These are phyloP conservation scores for Ascochyta lentis DNA, from an alignment of 2,329 filamentous ascomycete genomes.

Conservation along the genomic window DNA sequence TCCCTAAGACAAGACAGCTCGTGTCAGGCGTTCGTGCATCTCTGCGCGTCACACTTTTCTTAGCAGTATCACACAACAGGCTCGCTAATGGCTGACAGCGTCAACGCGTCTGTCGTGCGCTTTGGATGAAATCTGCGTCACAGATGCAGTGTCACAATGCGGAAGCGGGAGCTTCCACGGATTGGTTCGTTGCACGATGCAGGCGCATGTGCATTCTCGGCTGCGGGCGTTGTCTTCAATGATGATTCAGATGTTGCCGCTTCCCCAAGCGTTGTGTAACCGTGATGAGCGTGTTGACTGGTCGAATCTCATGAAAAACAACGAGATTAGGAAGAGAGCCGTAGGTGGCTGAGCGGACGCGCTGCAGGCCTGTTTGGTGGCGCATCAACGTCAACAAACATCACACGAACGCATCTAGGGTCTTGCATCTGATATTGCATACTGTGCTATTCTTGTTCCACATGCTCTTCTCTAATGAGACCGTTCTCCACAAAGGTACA, in stretches of 20 bases:
- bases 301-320: neutral
- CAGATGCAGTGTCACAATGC: slow-evolving; percentile 1
- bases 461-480: neutral
- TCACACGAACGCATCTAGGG: slow-evolving; percentile 10
- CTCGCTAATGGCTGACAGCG: slow-evolving; percentile 7
- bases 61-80: slow-evolving; percentile 5
- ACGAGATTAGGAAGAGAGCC: neutral
- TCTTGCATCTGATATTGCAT: neutral
- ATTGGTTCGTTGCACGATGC: slow-evolving; percentile 8
- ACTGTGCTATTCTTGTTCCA: slow-evolving; percentile 2
- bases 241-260: slow-evolving; percentile 8
- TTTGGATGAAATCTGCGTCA: neutral
- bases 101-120: slow-evolving; percentile 3
- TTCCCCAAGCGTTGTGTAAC: slow-evolving; percentile 23
- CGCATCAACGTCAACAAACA: slow-evolving; percentile 2
- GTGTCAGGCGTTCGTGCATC: slow-evolving; percentile 14
- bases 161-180: slow-evolving; percentile 13
- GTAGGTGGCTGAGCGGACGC: slow-evolving; percentile 10
- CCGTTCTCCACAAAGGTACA: neutral
- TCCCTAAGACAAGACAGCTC: slow-evolving; percentile 21
- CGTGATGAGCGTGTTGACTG: slow-evolving; percentile 10
- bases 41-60: neutral
- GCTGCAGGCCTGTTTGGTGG: slow-evolving; percentile 5
- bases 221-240: neutral
- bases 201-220: slow-evolving; percentile 3